Percentiles rank a stretch among this genome's conserved stretches.
These are phyloP conservation scores for Blastocystis sp. DNA, from an alignment of 352 stramenopile species.

Conservation along the genomic window DNA sequence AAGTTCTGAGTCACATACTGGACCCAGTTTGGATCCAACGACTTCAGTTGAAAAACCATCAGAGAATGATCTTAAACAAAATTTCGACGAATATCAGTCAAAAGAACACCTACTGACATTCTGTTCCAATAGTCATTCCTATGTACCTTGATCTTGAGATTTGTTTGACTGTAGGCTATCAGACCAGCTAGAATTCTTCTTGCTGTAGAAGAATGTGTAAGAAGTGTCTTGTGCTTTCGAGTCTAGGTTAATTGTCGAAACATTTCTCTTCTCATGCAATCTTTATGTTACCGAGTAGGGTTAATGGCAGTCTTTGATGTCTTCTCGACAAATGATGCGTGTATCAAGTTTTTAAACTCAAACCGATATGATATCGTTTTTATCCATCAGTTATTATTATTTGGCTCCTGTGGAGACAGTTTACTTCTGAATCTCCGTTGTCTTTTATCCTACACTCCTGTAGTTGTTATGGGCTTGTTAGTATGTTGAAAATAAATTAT, in stretches of 20 bases:
- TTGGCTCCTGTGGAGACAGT: background rate
- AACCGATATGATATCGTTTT: conserved; percentile 56
- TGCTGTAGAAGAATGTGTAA: conserved; percentile 45
- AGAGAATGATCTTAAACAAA: too few species aligned
- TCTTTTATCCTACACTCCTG: conserved; percentile 43
- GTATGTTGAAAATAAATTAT: background rate
- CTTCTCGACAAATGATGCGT: background rate
- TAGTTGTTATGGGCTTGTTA: conserved; percentile 44
- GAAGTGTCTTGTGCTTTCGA: background rate
- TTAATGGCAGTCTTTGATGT: conserved; percentile 46
- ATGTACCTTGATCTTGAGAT: background rate
- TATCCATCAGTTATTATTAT: conserved; percentile 49
- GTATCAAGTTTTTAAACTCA: conserved; percentile 21
- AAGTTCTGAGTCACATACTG: too few species aligned
- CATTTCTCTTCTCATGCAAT: conserved; percentile 22
- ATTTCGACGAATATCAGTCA: too few species aligned
- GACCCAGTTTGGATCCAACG: too few species aligned
- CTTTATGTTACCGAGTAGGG: conserved; percentile 23
- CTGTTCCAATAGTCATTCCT: conserved; percentile 3
- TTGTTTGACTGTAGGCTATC: background rate
- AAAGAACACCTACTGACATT: background rate
- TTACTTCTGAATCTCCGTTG: conserved; percentile 45
- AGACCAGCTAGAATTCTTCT: conserved; percentile 11
- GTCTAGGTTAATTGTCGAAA: conserved; percentile 36
- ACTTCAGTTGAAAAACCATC: too few species aligned